Conservation (phyloP, 2,329 filamentous ascomycete genomes). For the Myriosclerotinia duriaeana region DNA sequence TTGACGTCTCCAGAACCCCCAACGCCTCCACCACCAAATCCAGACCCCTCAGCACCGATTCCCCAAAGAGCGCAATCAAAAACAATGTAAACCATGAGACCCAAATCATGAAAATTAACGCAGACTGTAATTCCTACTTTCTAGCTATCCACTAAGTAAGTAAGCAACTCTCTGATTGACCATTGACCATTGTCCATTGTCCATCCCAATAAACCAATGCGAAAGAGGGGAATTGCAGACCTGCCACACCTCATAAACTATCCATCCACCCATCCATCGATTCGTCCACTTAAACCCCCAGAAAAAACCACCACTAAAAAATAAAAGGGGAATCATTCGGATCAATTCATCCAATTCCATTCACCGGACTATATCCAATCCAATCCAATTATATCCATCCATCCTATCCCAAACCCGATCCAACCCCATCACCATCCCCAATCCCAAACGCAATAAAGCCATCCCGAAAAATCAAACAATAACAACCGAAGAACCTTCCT, state of each 20-base stretch:
- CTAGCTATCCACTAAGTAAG: not conserved
- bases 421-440: not conserved
- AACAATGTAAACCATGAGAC: not conserved
- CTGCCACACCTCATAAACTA: not conserved
- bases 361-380: not conserved
- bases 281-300: not conserved
- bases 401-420: not conserved
- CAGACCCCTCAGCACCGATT: not conserved
- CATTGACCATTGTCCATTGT: no score
- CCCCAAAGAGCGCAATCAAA: not conserved
- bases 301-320: not conserved
- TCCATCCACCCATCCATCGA: not conserved
- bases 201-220: not conserved
- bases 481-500: constrained; percentile 18
- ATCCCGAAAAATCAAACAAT: constrained; percentile 4
- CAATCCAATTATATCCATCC: not conserved
- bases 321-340: not conserved
- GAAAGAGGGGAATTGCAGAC: not conserved
- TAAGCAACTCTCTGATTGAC: not conserved
- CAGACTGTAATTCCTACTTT: not conserved
- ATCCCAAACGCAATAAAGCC: not conserved
- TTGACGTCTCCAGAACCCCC: no score
- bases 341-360: not conserved
- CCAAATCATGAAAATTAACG: not conserved
- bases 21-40: no score